These are phyloP conservation scores for Lasiosphaeriaceae sp. DNA, from an alignment of 495 filamentous ascomycete species.

Conservation along the genomic window DNA sequence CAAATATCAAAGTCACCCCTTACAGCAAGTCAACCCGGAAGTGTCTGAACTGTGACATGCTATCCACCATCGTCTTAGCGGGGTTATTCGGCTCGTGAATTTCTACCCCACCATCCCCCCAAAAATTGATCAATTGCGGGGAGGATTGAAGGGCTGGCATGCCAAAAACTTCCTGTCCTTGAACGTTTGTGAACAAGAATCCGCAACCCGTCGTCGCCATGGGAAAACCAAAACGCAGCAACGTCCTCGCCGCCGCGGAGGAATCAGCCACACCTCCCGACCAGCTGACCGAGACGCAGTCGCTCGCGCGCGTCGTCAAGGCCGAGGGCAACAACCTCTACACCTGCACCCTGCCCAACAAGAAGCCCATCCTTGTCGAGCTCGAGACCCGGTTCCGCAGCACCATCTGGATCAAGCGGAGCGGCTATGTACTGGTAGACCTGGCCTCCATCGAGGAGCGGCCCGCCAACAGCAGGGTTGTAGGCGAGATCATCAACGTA, in stretches of 20 bases:
- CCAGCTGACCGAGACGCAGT: constrained; percentile 58
- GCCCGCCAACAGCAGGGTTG: constrained; percentile 71
- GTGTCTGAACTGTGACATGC: too few species aligned
- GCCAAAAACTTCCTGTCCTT: background rate
- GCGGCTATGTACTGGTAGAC: constrained; percentile 83
- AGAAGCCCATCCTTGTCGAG: constrained; percentile 65
- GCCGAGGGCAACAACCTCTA: constrained; percentile 87
- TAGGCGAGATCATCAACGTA: constrained; percentile 88
- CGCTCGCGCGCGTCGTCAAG: constrained; percentile 71
- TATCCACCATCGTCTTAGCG: background rate
- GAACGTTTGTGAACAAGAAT: background rate
- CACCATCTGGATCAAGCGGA: constrained; percentile 84
- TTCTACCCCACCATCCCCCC: background rate
- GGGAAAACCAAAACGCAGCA: constrained; percentile 72
- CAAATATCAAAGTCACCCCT: too few species aligned
- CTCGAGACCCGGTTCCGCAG: constrained; percentile 78
- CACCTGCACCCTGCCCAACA: constrained; percentile 57
- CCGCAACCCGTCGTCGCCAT: constrained; percentile 37
- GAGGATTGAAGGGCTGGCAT: background rate
- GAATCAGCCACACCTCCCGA: constrained; percentile 71
- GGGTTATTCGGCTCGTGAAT: background rate
- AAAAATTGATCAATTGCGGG: background rate
- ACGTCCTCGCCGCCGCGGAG: constrained; percentile 66
- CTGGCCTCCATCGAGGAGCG: constrained; percentile 58
- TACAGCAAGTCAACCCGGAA: too few species aligned